A percentile compares a stretch with the other conserved stretches of the same genome.
phyloP scores from a whole-genome alignment of 2,329 filamentous ascomycete species.

The Aspergillus texensis region DNA sequence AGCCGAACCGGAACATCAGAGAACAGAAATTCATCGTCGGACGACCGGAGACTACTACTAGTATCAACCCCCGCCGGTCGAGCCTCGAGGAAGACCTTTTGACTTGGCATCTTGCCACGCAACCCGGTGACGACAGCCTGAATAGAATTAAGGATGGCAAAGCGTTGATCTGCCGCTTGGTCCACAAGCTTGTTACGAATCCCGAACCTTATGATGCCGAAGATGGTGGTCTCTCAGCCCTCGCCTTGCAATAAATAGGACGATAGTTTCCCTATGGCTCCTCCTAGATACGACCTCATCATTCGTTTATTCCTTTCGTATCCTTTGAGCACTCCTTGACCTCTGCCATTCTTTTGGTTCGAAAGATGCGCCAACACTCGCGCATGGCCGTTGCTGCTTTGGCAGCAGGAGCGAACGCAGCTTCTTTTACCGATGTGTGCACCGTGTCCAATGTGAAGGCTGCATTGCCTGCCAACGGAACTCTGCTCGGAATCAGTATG shows the following conservation, averaged over 20 bases:
- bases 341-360: not conserved
- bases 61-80: not conserved
- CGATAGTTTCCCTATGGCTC: not conserved
- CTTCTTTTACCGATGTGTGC: conserved; percentile 45
- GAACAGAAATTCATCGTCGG: not conserved
- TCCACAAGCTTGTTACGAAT: conserved; percentile 1
- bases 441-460: conserved; percentile 46
- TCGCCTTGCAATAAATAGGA: not conserved
- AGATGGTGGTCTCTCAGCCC: not conserved
- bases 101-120: not conserved
- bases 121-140: not conserved
- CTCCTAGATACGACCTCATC: not conserved
- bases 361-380: conserved; percentile 4
- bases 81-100: not conserved
- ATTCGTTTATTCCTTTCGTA: not conserved
- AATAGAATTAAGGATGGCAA: not conserved
- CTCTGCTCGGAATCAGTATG: conserved; percentile 43
- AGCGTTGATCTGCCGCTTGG: not conserved
- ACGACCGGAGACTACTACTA: too few species aligned
- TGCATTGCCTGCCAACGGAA: conserved; percentile 47
- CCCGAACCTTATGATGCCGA: not conserved
- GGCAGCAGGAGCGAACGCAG: conserved; percentile 33
- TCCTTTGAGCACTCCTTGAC: not conserved
- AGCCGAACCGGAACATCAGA: not conserved
- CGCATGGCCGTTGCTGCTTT: conserved; percentile 21